phyloP scores from a whole-genome alignment of 1,284 basidiomycete species.

The Mycena sp. region DNA sequence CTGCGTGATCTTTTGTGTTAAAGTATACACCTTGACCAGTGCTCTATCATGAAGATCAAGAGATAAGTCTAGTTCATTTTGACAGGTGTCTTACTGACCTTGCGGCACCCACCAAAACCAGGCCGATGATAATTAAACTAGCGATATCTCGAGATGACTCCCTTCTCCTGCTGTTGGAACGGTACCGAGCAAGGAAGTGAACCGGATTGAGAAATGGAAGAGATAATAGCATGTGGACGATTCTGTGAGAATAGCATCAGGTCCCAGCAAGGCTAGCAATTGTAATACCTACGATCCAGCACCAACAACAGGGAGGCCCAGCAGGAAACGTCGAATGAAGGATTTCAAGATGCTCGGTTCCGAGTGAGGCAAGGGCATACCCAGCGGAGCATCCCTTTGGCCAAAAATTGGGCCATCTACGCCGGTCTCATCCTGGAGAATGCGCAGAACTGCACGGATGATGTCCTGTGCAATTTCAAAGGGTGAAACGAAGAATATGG shows the following conservation, averaged over 20 bases:
- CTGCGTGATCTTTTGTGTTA: slow-evolving; percentile 68
- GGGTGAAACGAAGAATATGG: slow-evolving; percentile 63
- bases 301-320: slow-evolving; percentile 80
- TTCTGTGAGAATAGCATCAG: slow-evolving; percentile 18
- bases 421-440: slow-evolving; percentile 67
- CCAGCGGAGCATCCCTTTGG: slow-evolving; percentile 24
- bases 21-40: slow-evolving; percentile 71
- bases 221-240: slow-evolving; percentile 75
- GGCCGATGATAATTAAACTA: slow-evolving; percentile 66
- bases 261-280: background rate
- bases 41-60: slow-evolving; percentile 54
- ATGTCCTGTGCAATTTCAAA: slow-evolving; percentile 69
- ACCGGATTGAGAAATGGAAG: slow-evolving; percentile 68
- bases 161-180: slow-evolving; percentile 61
- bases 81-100: slow-evolving; percentile 55
- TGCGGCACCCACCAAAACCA: slow-evolving; percentile 70
- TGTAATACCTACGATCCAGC: slow-evolving; percentile 58
- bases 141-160: slow-evolving; percentile 68
- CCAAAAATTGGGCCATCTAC: slow-evolving; percentile 44
- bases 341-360: slow-evolving; percentile 58
- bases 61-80: background rate
- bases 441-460: slow-evolving; percentile 68
- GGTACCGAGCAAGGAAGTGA: slow-evolving; percentile 71
- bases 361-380: slow-evolving; percentile 26
- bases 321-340: slow-evolving; percentile 71